Evolutionary conservation across 305 asterid genomes (phyloP), one percentile per base, ranked within the genome.

Genomic region (Fraxinus angustifolia): DNA sequence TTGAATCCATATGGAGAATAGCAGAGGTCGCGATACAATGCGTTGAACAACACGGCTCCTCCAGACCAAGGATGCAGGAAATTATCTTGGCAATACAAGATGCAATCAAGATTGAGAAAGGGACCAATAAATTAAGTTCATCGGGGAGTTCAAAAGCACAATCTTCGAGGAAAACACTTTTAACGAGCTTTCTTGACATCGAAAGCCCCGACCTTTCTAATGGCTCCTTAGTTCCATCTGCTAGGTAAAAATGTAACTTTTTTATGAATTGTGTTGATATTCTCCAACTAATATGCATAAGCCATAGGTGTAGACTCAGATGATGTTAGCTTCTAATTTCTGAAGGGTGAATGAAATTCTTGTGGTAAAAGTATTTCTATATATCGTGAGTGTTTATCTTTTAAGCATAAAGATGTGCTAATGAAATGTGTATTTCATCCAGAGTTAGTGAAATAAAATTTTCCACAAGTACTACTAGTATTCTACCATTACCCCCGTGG

Each of bases 31-130:
- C 98, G 21, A 90, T 94, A 33, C 99, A 96, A 71, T 96, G 98
- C 30, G 97, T 96, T 2, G 97, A 93, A 68, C 95, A 92, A 78
- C 97, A 94, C 84, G 76, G 97, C 78, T 82, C 76, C 36, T 86
- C 94, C 5, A 88, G 99, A 88, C 98, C 99, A 73, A 92, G 95
- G 58, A 96, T 96, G 99, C 98, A 96, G 81, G 98, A 94, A 75
- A 90, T 94, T 50, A 85, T 94, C 82, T 6, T 89, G 86, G 96
- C 97, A 11, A 89, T 93, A 89, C 97, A 94, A 82, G 99, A 94
- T 6, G 95, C 98, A 3, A 82, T 82, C 79, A 96, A 94, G 88
- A 96, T 96, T 6, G 97, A 91, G 88, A 93, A 85, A 84, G 99
- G 98, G 56, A 91, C 90, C 2, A 93, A 92, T 79, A 88, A 90